These are phyloP conservation scores for Amaranthus tricolor DNA, from an alignment of 179 eudicot genomes.

Conservation along the genomic window DNA sequence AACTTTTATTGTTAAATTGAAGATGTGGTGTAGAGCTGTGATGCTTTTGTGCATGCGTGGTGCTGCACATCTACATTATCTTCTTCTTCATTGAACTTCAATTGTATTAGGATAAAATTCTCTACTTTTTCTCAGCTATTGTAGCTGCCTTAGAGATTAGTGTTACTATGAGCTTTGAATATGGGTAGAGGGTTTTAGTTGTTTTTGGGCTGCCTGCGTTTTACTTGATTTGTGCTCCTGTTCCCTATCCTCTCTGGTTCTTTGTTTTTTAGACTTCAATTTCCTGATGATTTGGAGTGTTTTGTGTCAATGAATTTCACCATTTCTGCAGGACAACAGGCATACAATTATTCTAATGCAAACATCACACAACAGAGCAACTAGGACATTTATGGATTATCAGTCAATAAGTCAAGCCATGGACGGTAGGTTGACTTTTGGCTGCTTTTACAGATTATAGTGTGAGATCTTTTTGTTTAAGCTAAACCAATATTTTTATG, in stretches of 20 bases:
- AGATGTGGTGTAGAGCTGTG: too few species aligned
- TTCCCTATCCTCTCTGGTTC: not conserved
- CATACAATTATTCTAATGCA: constrained; percentile 95
- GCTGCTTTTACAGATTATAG: not conserved
- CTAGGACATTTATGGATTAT: constrained; percentile 91
- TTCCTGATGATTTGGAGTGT: not conserved
- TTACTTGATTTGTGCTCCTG: not conserved
- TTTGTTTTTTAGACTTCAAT: not conserved
- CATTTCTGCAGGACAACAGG: constrained; percentile 63
- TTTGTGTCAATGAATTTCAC: not conserved
- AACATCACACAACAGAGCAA: constrained; percentile 65
- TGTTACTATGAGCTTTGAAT: not conserved
- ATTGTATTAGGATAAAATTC: too few species aligned
- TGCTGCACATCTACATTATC: too few species aligned
- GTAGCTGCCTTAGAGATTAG: not conserved
- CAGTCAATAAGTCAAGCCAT: constrained; percentile 80
- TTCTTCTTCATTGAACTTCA: too few species aligned
- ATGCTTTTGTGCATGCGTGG: too few species aligned
- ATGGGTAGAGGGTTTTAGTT: not conserved
- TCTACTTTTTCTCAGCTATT: not conserved
- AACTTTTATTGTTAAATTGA: too few species aligned
- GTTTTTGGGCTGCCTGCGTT: not conserved
- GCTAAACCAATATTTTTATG: not conserved
- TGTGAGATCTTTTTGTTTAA: not conserved
- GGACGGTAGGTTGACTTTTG: constrained; percentile 52